These are phyloP conservation scores for Blastobotrys muscicola DNA, from an alignment of 805 yeast genomes.

Conservation along the genomic window DNA sequence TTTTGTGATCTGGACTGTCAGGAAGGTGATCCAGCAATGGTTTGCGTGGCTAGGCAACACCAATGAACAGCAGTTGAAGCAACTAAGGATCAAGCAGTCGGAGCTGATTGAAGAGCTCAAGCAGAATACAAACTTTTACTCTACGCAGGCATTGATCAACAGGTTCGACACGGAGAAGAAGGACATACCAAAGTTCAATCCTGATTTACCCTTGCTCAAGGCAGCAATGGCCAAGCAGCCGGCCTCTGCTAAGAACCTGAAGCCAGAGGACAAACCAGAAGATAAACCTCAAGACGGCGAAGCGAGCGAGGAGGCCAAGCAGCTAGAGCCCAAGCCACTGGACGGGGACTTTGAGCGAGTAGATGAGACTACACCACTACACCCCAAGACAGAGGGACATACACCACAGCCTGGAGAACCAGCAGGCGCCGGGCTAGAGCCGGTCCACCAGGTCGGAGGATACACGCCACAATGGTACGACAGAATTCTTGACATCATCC, in stretches of 20 bases:
- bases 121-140: constrained; percentile 60
- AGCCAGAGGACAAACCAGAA: not conserved
- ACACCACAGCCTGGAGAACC: not conserved
- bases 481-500: constrained; percentile 32
- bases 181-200: constrained; percentile 21
- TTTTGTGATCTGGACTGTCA: constrained; percentile 12
- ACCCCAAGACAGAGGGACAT: not conserved
- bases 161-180: constrained; percentile 47
- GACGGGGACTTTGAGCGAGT: too few species aligned
- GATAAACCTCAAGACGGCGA: not conserved
- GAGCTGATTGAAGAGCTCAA: constrained; percentile 58
- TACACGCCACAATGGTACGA: constrained; percentile 33
- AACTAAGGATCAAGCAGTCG: constrained; percentile 38
- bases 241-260: not conserved
- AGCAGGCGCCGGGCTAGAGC: not conserved
- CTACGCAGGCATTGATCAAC: constrained; percentile 63
- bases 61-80: constrained; percentile 23
- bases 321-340: too few species aligned
- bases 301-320: too few species aligned
- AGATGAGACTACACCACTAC: too few species aligned
- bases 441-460: not conserved
- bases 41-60: constrained; percentile 17
- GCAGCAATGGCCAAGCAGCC: not conserved
- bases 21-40: constrained; percentile 10
- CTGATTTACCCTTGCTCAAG: not conserved